A percentile compares a stretch with the other conserved stretches of the same genome.
Evolutionary conservation across 805 yeast species (phyloP).

Genomic region (Sporopachydermia quercuum): DNA sequence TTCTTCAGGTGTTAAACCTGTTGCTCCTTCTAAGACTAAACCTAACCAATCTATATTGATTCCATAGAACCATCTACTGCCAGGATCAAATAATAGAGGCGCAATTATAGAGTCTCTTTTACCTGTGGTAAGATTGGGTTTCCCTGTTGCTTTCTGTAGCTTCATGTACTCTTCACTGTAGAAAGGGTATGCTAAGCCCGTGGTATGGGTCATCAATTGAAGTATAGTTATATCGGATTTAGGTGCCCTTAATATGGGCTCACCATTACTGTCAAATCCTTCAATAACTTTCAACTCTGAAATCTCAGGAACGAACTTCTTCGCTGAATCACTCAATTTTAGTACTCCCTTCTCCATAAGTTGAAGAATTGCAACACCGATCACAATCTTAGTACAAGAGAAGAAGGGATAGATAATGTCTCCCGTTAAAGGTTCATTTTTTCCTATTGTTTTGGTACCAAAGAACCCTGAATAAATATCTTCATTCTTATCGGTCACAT

Average conservation of each 20-base stretch:
- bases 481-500: conserved; percentile 2
- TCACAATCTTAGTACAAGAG: conserved; percentile 20
- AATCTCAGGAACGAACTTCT: conserved; percentile 19
- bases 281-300: conserved; percentile 14
- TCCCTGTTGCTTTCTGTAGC: conserved; percentile 7
- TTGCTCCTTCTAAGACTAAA: conserved; percentile 16
- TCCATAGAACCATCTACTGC: conserved; percentile 23
- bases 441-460: conserved; percentile 8
- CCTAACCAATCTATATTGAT: conserved; percentile 25
- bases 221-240: conserved; percentile 20
- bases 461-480: conserved; percentile 3
- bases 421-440: conserved; percentile 8
- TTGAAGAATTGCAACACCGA: conserved; percentile 19
- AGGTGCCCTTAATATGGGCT: conserved; percentile 13
- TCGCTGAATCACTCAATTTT: conserved; percentile 18
- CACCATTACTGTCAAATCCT: conserved; percentile 13
- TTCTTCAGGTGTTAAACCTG: conserved; percentile 17
- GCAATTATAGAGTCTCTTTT: conserved; percentile 11
- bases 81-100: conserved; percentile 23
- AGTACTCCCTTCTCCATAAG: conserved; percentile 20
- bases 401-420: conserved; percentile 19
- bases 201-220: conserved; percentile 23
- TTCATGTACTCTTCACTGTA: conserved; percentile 13
- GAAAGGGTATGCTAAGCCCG: conserved; percentile 24
- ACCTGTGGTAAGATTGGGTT: conserved; percentile 9